Conservation (phyloP, 495 filamentous ascomycete genomes). For the Penicillium goetzii region DNA sequence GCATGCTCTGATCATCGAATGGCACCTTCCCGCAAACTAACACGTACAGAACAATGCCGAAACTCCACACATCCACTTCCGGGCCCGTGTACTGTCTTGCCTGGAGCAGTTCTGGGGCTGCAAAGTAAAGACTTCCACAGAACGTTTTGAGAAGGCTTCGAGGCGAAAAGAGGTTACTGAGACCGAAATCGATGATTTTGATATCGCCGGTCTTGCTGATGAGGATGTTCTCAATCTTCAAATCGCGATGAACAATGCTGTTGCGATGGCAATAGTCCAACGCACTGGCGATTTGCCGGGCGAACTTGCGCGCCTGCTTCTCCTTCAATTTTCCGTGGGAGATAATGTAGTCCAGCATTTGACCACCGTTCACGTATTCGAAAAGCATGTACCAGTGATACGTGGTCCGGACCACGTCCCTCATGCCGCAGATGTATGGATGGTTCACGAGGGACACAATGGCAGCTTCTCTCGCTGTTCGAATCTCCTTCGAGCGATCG, state of each 20-base stretch:
- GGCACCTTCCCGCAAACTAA: slow-evolving; percentile 97
- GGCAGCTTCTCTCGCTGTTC: slow-evolving; percentile 93
- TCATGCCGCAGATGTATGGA: slow-evolving; percentile 95
- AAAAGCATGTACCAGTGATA: slow-evolving; percentile 99
- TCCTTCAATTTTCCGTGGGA: slow-evolving; percentile 97
- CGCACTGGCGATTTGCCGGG: slow-evolving; percentile 95
- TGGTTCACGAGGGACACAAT: slow-evolving; percentile 95
- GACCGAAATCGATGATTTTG: slow-evolving; percentile 98
- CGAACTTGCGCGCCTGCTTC: slow-evolving; percentile 98
- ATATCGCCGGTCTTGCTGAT: slow-evolving; percentile 99
- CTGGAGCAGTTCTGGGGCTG: slow-evolving; percentile 91
- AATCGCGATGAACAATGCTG: slow-evolving; percentile 95
- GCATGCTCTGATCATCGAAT: slow-evolving; percentile 99
- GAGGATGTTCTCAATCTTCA: slow-evolving; percentile 99
- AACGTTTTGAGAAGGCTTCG: slow-evolving; percentile 90
- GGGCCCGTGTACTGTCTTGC: slow-evolving; percentile 93
- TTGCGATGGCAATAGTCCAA: slow-evolving; percentile 98
- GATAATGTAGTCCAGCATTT: slow-evolving; percentile 99
- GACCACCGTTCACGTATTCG: slow-evolving; percentile 98
- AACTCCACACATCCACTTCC: slow-evolving; percentile 98
- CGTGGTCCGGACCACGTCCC: slow-evolving; percentile 91
- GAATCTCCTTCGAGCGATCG: slow-evolving; percentile 94
- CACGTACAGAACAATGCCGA: slow-evolving; percentile 98
- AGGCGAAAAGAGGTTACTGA: slow-evolving; percentile 96
- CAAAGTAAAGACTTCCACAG: slow-evolving; percentile 97